Base-by-base conservation (phyloP, 139 green algal species). In the Coelastrella sp. region DNA sequence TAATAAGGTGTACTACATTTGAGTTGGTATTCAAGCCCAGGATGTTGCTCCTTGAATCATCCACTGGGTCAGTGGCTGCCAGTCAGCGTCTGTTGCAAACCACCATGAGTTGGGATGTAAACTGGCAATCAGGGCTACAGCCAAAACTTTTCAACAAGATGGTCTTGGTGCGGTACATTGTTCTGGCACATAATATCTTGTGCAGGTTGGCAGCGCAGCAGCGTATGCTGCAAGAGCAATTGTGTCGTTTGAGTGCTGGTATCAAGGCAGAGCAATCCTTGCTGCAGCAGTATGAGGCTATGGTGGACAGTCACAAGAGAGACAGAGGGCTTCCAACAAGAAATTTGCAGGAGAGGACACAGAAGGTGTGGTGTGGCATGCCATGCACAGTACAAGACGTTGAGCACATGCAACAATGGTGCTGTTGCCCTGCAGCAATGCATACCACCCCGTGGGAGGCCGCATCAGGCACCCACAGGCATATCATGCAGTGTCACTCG, bases 251-350 rank as follows among this genome's bases (percentile, higher is more conserved):
- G 19, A 35, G 14, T 35, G 63, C 82, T 20, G 20, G 19, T 9
- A 49, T 9, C n/a, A 49, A 76, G 14, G 15, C 12, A 87, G 82
- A 76, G 24, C 61, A 56, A 63, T 35, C n/a, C 7, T 19, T 87
- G 63, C 82, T 78, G 82, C 82, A 87, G 82, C 82, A 87, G 63
- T 87, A 87, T 35, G 61, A 60, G 22, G 63, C 17, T 14, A 68
- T 20, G 61, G 61, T 87, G 11, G 19, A 58, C 82, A 65, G 25
- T 14, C 56, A 87, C 82, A 74, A 78, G 82, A 17, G 63, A 22
- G 82, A 87, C 24, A 87, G 35, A 25, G 25, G 25, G 24, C 20
- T n/a, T 20, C 72, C 15, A 17, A 35, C 60, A 63, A 14, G 22
- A 8, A 27, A 25, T n/a, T 25, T 87, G 61, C 61, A 87, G 63